phyloP scores from a whole-genome alignment of 306 rosid species.

The Hippophae gyantsensis region DNA sequence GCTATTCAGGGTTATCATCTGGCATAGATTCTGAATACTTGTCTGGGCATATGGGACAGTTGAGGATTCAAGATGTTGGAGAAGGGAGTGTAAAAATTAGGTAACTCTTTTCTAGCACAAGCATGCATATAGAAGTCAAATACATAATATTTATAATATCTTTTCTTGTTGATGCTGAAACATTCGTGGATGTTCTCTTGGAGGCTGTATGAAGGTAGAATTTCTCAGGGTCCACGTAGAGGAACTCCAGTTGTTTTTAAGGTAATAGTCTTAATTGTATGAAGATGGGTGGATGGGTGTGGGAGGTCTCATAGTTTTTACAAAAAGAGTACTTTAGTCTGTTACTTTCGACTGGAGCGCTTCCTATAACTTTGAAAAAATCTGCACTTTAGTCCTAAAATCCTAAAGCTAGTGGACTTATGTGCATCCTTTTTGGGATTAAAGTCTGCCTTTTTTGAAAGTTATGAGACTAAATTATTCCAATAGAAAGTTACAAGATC shows the following conservation, averaged over 20 bases:
- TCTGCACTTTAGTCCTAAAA: too few species aligned
- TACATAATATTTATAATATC: not conserved
- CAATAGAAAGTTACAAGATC: too few species aligned
- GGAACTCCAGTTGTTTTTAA: constrained; percentile 70
- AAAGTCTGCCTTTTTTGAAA: too few species aligned
- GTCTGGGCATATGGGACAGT: constrained; percentile 37
- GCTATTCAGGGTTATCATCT: constrained; percentile 48
- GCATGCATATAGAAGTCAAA: constrained; percentile 3
- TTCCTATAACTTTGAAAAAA: too few species aligned
- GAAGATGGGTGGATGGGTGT: too few species aligned
- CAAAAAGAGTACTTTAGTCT: not conserved
- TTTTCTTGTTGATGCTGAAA: constrained; percentile 28
- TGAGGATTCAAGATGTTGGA: constrained; percentile 74
- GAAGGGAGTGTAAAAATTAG: constrained; percentile 86
- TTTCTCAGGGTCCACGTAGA: constrained; percentile 62
- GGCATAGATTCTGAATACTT: constrained; percentile 36
- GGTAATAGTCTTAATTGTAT: constrained; percentile 25
- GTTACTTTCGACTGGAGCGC: not conserved
- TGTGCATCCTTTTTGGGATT: too few species aligned
- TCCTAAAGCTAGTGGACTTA: too few species aligned
- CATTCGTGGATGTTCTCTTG: constrained; percentile 47
- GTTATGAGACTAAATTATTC: too few species aligned
- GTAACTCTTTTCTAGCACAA: constrained; percentile 20
- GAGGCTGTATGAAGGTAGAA: constrained; percentile 95
- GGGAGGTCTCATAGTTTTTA: too few species aligned